phyloP scores from a whole-genome alignment of 2,329 filamentous ascomycete genomes.

The Pseudocercospora pini-densiflorae region DNA sequence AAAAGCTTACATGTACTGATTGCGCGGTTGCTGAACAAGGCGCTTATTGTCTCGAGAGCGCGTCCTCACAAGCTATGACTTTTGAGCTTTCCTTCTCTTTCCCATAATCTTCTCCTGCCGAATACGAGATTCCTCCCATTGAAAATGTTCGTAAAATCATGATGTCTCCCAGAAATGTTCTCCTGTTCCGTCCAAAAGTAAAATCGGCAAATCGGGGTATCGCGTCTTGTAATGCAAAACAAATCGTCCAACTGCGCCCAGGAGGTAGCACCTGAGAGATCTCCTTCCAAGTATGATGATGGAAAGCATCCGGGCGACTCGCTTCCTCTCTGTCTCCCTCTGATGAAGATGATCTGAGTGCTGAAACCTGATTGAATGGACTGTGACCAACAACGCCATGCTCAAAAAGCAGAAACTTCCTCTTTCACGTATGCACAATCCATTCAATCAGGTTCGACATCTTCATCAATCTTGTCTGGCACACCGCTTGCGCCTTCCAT shows the following conservation, averaged over 20 bases:
- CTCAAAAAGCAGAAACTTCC: background rate
- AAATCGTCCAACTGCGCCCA: background rate
- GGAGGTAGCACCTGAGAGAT: too few species aligned
- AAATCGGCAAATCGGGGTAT: background rate
- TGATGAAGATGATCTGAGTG: background rate
- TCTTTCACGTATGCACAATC: background rate
- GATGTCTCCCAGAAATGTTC: background rate
- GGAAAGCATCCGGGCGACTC: too few species aligned
- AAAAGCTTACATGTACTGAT: too few species aligned
- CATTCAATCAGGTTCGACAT: conserved; percentile 34
- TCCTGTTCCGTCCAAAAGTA: background rate
- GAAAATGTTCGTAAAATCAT: background rate
- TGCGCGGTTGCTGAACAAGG: too few species aligned
- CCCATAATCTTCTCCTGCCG: background rate
- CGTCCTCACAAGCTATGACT: background rate
- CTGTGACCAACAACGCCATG: background rate
- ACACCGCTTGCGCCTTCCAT: conserved; percentile 46
- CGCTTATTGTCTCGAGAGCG: too few species aligned
- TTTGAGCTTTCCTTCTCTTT: background rate
- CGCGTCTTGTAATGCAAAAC: background rate
- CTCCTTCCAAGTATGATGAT: too few species aligned
- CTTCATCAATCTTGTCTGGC: conserved; percentile 54
- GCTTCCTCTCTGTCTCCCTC: background rate
- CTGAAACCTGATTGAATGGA: background rate
- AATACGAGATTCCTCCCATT: too few species aligned